These are phyloP conservation scores for Plasmodium vivax DNA, from an alignment of 169 alveolate species.

Conservation along the genomic window DNA sequence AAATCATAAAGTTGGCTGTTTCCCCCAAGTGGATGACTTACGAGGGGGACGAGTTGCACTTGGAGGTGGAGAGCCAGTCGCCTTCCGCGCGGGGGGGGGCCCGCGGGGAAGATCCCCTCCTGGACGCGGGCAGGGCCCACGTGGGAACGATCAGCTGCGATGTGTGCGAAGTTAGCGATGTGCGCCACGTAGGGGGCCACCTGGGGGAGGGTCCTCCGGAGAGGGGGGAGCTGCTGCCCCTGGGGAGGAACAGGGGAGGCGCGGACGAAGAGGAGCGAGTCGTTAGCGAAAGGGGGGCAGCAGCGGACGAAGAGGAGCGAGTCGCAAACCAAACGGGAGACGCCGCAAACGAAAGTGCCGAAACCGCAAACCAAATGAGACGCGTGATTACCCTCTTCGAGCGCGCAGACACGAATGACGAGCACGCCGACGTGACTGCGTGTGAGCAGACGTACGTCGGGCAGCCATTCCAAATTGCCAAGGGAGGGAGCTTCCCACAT, in stretches of 20 bases:
- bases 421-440: neutral
- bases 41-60: neutral
- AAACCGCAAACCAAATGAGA: too few relatives aligned
- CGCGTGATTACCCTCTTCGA: neutral
- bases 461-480: neutral
- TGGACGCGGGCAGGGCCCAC: neutral
- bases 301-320: too few relatives aligned
- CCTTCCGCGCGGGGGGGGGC: neutral
- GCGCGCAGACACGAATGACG: neutral
- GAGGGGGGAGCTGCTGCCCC: neutral
- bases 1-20: constrained; percentile 15
- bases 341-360: neutral
- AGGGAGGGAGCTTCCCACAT: neutral
- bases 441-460: neutral
- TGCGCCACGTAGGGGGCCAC: neutral
- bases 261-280: neutral
- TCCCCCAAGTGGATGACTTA: constrained; percentile 39
- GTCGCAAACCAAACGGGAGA: too few relatives aligned
- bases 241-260: neutral
- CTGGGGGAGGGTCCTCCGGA: neutral
- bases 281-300: neutral
- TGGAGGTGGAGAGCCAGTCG: neutral
- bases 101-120: neutral
- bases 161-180: neutral
- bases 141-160: constrained; percentile 6